phyloP scores from a whole-genome alignment of 768 basidiomycete genomes.

The Lactarius tabidus region DNA sequence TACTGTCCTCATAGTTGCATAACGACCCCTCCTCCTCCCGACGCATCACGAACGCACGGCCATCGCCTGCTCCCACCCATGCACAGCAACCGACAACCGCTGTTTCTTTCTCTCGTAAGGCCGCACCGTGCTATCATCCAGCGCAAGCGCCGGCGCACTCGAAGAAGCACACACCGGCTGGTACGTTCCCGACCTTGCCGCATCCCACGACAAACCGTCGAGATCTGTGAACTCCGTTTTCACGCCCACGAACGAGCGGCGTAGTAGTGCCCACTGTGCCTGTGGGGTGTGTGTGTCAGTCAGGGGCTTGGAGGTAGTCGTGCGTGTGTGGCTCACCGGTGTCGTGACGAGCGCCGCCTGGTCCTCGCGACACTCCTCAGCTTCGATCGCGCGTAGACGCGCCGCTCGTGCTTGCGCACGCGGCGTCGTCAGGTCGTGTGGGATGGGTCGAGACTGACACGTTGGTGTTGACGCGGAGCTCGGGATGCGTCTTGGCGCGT shows the following conservation, averaged over 20 bases:
- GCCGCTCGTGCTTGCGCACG: constrained; percentile 16
- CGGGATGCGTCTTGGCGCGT: not conserved
- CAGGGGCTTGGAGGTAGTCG: too few species aligned
- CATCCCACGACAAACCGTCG: constrained; percentile 53
- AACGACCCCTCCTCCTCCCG: not conserved
- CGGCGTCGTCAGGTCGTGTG: constrained; percentile 16
- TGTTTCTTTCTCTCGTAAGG: not conserved
- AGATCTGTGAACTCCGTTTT: constrained; percentile 61
- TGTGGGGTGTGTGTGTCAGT: constrained; percentile 9
- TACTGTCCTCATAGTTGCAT: not conserved
- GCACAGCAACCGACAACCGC: not conserved
- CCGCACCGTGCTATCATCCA: constrained; percentile 13
- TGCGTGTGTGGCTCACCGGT: constrained; percentile 5
- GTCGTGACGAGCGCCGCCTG: constrained; percentile 20
- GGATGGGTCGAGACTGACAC: not conserved
- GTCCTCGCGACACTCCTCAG: constrained; percentile 16
- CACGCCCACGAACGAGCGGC: constrained; percentile 47
- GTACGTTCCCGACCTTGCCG: not conserved
- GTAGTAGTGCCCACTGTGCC: constrained; percentile 33
- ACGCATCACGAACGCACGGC: not conserved
- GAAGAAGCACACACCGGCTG: not conserved
- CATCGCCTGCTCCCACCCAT: constrained; percentile 1
- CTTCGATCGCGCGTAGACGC: constrained; percentile 18
- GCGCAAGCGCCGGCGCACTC: not conserved
- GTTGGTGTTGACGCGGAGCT: not conserved